These are phyloP conservation scores for Candida dubliniensis DNA, from an alignment of 1,139 yeast species.

Conservation along the genomic window DNA sequence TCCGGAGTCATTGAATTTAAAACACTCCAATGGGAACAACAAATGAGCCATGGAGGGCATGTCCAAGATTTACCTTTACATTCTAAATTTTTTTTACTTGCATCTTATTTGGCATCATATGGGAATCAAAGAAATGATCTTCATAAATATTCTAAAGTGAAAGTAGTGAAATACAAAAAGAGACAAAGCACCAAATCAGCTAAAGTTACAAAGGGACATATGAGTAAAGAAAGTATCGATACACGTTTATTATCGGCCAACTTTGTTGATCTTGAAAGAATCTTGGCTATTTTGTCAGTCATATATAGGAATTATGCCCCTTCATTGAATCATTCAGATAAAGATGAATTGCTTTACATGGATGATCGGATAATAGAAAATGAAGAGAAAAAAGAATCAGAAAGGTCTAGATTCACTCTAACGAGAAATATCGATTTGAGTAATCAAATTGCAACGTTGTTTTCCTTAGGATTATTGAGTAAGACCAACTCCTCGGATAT, in stretches of 20 bases:
- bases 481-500: conserved; percentile 55
- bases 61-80: conserved; percentile 49
- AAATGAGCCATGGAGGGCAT: conserved; percentile 14
- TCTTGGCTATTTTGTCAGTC: conserved; percentile 65
- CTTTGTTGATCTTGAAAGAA: conserved; percentile 65
- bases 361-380: conserved; percentile 25
- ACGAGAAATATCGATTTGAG: conserved; percentile 50
- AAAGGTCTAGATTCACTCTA: conserved; percentile 32
- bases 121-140: conserved; percentile 61
- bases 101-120: conserved; percentile 71
- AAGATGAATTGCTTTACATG: conserved; percentile 25
- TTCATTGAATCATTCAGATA: conserved; percentile 28
- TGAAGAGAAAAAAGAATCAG: conserved; percentile 37
- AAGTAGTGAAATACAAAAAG: conserved; percentile 45
- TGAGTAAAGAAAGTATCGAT: conserved; percentile 49
- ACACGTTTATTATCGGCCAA: conserved; percentile 58
- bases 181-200: conserved; percentile 20
- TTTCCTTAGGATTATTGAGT: conserved; percentile 52
- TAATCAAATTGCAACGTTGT: conserved; percentile 60
- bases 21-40: conserved; percentile 23
- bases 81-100: conserved; percentile 62
- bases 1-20: conserved; percentile 29
- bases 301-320: conserved; percentile 47
- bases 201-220: conserved; percentile 32
- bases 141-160: conserved; percentile 58